phyloP scores from a whole-genome alignment of 2,329 filamentous ascomycete species.

The Epichloe gansuensis region DNA sequence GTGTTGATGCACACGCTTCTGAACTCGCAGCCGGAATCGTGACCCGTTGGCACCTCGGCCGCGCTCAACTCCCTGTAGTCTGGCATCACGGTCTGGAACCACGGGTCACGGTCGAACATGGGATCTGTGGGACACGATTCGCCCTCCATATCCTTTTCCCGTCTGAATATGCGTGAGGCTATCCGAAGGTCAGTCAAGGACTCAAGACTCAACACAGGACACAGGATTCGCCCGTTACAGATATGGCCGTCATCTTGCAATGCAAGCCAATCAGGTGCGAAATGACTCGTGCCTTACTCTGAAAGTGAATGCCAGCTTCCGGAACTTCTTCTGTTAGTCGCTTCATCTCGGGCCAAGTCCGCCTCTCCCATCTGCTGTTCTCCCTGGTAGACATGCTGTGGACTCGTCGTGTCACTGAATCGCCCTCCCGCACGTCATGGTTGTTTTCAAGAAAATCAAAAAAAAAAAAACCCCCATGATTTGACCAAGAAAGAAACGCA shows the following conservation, averaged over 20 bases:
- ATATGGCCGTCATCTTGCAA: background rate
- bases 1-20: slow-evolving; percentile 88
- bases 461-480: background rate
- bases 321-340: slow-evolving; percentile 47
- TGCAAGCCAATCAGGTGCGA: background rate
- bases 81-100: slow-evolving; percentile 60
- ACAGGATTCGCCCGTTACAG: background rate
- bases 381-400: slow-evolving; percentile 30
- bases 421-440: background rate
- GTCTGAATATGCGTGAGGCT: slow-evolving; percentile 38
- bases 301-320: slow-evolving; percentile 71
- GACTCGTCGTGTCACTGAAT: background rate
- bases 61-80: slow-evolving; percentile 53
- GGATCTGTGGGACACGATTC: slow-evolving; percentile 39
- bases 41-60: slow-evolving; percentile 46
- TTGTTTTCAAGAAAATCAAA: background rate
- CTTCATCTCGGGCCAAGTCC: slow-evolving; percentile 51
- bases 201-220: background rate
- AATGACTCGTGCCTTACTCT: slow-evolving; percentile 31
- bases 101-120: slow-evolving; percentile 52
- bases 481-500: background rate
- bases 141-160: slow-evolving; percentile 46
- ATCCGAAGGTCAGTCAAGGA: background rate
- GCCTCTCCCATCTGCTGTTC: slow-evolving; percentile 43
- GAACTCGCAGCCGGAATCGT: slow-evolving; percentile 63